phyloP scores from a whole-genome alignment of 2,329 filamentous ascomycete species.

The Colletotrichum aenigma region DNA sequence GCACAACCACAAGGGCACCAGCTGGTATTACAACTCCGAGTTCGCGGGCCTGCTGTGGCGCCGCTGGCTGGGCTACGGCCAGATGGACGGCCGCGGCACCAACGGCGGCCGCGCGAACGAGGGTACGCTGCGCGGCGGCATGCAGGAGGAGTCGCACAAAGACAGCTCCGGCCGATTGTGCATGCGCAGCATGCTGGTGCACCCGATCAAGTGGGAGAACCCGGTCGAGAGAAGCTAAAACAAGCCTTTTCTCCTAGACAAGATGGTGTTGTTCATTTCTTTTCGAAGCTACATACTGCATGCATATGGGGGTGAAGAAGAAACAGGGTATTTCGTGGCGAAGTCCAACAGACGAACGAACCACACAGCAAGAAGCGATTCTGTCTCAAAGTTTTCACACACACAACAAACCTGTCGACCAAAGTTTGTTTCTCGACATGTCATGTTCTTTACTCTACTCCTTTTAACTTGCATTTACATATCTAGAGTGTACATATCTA shows the following conservation, averaged over 20 bases:
- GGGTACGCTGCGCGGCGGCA: slow-evolving; percentile 55
- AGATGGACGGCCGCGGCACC: slow-evolving; percentile 54
- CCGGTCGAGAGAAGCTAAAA: slow-evolving; percentile 42
- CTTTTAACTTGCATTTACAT: background rate
- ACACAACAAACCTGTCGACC: background rate
- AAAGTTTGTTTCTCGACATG: background rate
- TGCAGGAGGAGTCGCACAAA: slow-evolving; percentile 49
- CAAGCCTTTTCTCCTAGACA: background rate
- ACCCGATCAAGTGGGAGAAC: slow-evolving; percentile 76
- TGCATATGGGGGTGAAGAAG: background rate
- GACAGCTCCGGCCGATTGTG: slow-evolving; percentile 71
- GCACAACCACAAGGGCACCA: slow-evolving; percentile 82
- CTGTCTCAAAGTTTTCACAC: background rate
- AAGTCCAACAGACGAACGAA: background rate
- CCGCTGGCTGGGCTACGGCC: slow-evolving; percentile 72
- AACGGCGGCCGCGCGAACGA: slow-evolving; percentile 53
- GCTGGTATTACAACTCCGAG: slow-evolving; percentile 83
- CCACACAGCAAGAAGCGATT: background rate
- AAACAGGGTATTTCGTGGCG: background rate
- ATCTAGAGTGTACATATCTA: slow-evolving; percentile 16
- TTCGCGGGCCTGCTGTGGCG: slow-evolving; percentile 81
- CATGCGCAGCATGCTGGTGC: slow-evolving; percentile 78
- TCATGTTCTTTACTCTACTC: background rate
- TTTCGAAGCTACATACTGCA: background rate
- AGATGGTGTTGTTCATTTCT: background rate